Percentiles rank a stretch among this genome's conserved stretches.
These are phyloP conservation scores for Fraxinus americana DNA, from an alignment of 257 asterid genomes.

Conservation along the genomic window DNA sequence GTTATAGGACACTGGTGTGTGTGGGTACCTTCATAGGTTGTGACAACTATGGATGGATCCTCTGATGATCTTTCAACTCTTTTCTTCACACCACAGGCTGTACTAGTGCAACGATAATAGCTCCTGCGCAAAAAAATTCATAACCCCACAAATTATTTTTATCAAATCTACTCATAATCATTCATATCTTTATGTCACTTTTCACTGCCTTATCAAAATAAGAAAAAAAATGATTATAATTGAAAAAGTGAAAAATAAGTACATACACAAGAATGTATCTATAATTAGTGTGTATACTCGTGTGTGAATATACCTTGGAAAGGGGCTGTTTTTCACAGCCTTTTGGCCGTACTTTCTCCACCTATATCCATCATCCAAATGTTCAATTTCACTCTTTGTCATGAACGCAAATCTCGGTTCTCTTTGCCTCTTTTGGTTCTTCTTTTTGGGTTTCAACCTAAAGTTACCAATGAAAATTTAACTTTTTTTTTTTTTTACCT, in stretches of 20 bases:
- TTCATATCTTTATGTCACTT: not conserved
- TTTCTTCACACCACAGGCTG: constrained; percentile 88
- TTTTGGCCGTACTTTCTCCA: constrained; percentile 60
- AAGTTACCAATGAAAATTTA: not conserved
- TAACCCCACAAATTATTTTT: not conserved
- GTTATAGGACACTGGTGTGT: constrained; percentile 61
- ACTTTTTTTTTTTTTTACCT: not conserved
- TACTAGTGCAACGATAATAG: constrained; percentile 87
- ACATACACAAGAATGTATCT: not conserved
- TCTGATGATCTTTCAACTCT: constrained; percentile 81
- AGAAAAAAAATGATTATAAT: not conserved
- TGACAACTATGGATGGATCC: constrained; percentile 79
- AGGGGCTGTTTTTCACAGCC: constrained; percentile 54
- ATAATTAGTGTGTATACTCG: not conserved
- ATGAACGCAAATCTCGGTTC: constrained; percentile 54
- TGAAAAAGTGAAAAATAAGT: not conserved
- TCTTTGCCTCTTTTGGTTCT: constrained; percentile 43
- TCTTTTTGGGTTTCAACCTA: constrained; percentile 48
- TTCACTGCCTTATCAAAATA: not conserved
- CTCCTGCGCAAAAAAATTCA: constrained; percentile 52
- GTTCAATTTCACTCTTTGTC: constrained; percentile 51
- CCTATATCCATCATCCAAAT: constrained; percentile 56
- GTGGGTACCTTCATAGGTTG: constrained; percentile 91
- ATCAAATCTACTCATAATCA: not conserved
- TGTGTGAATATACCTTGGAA: constrained; percentile 41